Evolutionary conservation across 257 asterid genomes (phyloP), one percentile per base, ranked within the genome.

Genomic region (Thymus quinquecostatus): DNA sequence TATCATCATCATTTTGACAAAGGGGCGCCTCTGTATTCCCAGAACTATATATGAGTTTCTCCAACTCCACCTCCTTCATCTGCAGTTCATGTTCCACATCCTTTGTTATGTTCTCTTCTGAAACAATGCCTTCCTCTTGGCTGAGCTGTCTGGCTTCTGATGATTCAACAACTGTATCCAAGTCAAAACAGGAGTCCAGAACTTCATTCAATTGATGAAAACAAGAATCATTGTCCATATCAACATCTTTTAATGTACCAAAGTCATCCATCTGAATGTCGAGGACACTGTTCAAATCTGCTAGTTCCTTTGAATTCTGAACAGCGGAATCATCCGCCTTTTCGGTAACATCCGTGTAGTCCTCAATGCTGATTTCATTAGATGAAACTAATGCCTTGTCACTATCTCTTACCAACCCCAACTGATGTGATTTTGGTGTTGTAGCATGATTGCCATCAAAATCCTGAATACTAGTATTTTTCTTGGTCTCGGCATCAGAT

Each of bases 1-100:
- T 76, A 74, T 86, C 92, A 40, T 68, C 86, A 43, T 60, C 82
- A 81, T 67, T 72, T 14, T 49, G 85, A 82, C 69, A 54, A 72
- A 57, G 34, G 60, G 81, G 60, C 3, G 82, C 43, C 13, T 78
- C 84, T 72, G 65, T 44, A 47, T 38, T 70, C 53, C 82, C 81
- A 68, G 92, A 72, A 74, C 69, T 10, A 70, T 75, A 60, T 64
- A 89, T 66, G 68, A 91, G 81, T 64, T 88, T 79, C 85, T 88
- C 88, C 74, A 91, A 70, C 77, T 91, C 98, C 85, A 71, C 75
- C 85, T 86, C 95, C 82, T 86, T 89, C 82, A 75, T 72, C 78
- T 51, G 85, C 84, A 91, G 72, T 40, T 83, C 88, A 71, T 77
- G 86, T 75, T 82, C 93, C 65, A 78, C 64, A 71, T 71, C 86